A percentile compares a stretch with the other conserved stretches of the same genome.
phyloP scores from a whole-genome alignment of 495 filamentous ascomycete species.

The Lophium mytilinum region DNA sequence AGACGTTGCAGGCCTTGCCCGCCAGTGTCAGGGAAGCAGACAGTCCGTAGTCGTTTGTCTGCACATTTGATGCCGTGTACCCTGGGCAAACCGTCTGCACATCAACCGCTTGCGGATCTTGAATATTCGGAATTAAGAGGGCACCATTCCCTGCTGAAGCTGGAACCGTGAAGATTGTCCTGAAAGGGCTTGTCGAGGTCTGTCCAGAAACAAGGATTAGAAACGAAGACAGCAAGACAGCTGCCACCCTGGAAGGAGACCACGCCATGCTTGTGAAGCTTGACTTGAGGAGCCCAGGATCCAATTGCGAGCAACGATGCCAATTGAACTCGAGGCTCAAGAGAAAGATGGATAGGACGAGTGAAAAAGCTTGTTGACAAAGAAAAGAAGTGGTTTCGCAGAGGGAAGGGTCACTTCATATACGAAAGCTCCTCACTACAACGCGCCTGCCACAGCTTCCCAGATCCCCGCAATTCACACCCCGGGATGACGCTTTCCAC shows the following conservation, averaged over 20 bases:
- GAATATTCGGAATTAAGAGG: slow-evolving; percentile 59
- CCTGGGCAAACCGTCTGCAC: slow-evolving; percentile 62
- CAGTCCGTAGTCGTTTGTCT: slow-evolving; percentile 40
- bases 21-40: slow-evolving; percentile 47
- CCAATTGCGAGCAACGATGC: neutral
- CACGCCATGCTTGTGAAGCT: slow-evolving; percentile 12
- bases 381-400: neutral
- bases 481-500: slow-evolving; percentile 10
- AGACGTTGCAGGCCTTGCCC: slow-evolving; percentile 52
- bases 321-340: no score
- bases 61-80: slow-evolving; percentile 48
- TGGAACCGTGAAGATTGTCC: slow-evolving; percentile 47
- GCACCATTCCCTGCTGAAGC: slow-evolving; percentile 48
- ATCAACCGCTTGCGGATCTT: slow-evolving; percentile 62
- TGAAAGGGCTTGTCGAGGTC: slow-evolving; percentile 14
- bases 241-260: slow-evolving; percentile 1
- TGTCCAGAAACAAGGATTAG: slow-evolving; percentile 10
- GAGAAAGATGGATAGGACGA: neutral
- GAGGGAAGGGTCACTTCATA: slow-evolving; percentile 2
- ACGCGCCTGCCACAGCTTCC: neutral
- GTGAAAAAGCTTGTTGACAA: neutral
- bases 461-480: slow-evolving; percentile 15
- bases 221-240: slow-evolving; percentile 1
- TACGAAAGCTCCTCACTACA: neutral
- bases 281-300: neutral